Conservation (phyloP, 1,139 yeast species). For the Kluyveromyces marxianus region DNA sequence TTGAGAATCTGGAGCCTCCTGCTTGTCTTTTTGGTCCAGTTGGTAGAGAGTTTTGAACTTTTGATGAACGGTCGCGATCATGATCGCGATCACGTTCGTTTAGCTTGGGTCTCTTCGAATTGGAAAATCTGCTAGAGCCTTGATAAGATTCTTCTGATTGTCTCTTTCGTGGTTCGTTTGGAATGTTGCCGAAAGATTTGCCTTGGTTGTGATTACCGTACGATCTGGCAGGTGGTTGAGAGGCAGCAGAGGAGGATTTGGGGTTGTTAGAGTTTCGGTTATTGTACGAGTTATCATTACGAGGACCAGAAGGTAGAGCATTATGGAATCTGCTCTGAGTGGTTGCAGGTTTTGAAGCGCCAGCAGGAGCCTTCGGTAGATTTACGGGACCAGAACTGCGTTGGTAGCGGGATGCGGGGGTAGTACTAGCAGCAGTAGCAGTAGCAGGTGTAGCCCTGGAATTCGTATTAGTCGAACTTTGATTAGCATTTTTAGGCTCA, state of each 20-base stretch:
- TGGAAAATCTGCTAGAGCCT: constrained; percentile 1
- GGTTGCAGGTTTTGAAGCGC: neutral
- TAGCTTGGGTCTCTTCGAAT: neutral
- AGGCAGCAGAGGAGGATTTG: neutral
- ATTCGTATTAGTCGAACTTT: no score
- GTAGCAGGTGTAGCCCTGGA: neutral
- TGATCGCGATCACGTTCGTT: neutral
- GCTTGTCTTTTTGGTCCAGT: constrained; percentile 3
- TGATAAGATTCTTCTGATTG: constrained; percentile 1
- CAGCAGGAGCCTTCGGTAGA: constrained; percentile 5
- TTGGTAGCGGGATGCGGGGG: constrained; percentile 4
- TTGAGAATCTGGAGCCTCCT: constrained; percentile 1
- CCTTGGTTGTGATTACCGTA: neutral
- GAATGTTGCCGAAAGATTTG: neutral
- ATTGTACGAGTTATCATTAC: neutral
- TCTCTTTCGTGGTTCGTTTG: constrained; percentile 5
- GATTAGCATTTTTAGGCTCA: neutral
- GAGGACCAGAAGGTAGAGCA: constrained; percentile 5
- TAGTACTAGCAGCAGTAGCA: neutral
- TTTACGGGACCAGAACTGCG: neutral
- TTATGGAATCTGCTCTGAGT: constrained; percentile 4
- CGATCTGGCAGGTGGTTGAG: neutral
- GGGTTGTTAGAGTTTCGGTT: neutral
- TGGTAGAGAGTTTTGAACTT: neutral
- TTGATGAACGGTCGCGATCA: neutral